Evolutionary conservation across 2,329 filamentous ascomycete genomes (phyloP).

Genomic region (Phyllosticta paracitricarpa): DNA sequence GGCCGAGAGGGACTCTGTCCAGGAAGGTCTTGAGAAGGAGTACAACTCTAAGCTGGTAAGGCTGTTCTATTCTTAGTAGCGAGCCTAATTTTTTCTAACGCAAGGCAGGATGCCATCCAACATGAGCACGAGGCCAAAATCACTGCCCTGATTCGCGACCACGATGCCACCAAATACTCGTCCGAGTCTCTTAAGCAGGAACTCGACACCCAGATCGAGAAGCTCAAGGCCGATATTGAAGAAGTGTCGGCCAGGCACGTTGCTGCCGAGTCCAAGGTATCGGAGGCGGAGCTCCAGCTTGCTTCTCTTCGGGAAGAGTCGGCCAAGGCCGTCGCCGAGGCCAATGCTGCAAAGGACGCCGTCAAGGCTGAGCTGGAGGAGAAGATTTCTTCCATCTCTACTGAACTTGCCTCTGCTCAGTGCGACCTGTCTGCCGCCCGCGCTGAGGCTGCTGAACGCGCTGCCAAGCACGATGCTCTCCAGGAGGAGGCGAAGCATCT

Average conservation of each 20-base stretch:
- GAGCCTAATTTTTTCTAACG: background rate
- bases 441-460: conserved; percentile 13
- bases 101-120: conserved; percentile 7
- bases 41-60: conserved; percentile 22
- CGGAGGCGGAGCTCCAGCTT: background rate
- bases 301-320: conserved; percentile 1
- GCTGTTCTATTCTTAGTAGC: background rate
- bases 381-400: conserved; percentile 6
- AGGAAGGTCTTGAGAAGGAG: conserved; percentile 25
- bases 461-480: conserved; percentile 15
- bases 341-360: conserved; percentile 8
- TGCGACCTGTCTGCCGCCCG: conserved; percentile 4
- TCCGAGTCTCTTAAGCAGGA: conserved; percentile 8
- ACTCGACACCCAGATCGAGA: conserved; percentile 9
- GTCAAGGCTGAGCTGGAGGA: conserved; percentile 10
- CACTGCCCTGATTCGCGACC: conserved; percentile 9
- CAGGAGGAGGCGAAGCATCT: conserved; percentile 4
- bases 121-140: conserved; percentile 11
- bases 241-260: conserved; percentile 5
- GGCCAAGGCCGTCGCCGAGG: conserved; percentile 2
- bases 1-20: conserved; percentile 26
- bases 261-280: conserved; percentile 3
- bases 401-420: conserved; percentile 8
- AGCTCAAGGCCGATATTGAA: conserved; percentile 6
- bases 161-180: conserved; percentile 6